These are phyloP conservation scores for Oryza australiensis DNA, from an alignment of 176 grass and related monocot species.

Conservation along the genomic window DNA sequence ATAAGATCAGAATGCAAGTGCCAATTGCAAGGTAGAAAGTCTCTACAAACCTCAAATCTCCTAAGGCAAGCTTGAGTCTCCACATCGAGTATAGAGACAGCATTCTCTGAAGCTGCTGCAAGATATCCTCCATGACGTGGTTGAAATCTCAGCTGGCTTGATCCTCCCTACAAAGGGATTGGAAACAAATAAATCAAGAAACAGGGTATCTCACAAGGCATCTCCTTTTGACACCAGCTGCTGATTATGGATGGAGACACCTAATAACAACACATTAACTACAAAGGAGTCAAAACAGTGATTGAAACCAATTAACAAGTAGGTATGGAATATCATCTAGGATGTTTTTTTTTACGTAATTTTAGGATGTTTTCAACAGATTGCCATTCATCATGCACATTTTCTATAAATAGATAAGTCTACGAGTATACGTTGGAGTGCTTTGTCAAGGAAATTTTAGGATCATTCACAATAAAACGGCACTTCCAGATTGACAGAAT, in stretches of 20 bases:
- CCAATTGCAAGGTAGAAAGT: slow-evolving; percentile 8
- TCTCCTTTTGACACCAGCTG: slow-evolving; percentile 25
- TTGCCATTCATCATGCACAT: neutral
- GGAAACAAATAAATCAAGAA: slow-evolving; percentile 33
- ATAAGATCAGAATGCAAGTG: neutral
- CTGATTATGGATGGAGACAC: neutral
- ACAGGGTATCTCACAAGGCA: neutral
- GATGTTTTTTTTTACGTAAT: neutral
- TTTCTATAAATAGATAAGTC: neutral
- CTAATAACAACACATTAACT: neutral
- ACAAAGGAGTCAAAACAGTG: neutral
- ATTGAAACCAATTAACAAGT: slow-evolving; percentile 8
- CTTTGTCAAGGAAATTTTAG: neutral
- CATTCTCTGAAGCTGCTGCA: slow-evolving; percentile 69
- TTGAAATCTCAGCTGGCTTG: slow-evolving; percentile 88
- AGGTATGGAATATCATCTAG: neutral
- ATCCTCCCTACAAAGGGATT: slow-evolving; percentile 65
- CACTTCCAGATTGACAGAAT: slow-evolving; percentile 1
- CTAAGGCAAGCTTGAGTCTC: slow-evolving; percentile 70
- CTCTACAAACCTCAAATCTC: slow-evolving; percentile 51
- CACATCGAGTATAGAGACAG: slow-evolving; percentile 80
- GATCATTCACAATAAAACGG: neutral
- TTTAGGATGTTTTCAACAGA: neutral
- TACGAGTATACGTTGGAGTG: neutral
- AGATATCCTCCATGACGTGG: slow-evolving; percentile 67